Conservation (phyloP, 176 grass and related monocot species). For the Carex littledalei region DNA sequence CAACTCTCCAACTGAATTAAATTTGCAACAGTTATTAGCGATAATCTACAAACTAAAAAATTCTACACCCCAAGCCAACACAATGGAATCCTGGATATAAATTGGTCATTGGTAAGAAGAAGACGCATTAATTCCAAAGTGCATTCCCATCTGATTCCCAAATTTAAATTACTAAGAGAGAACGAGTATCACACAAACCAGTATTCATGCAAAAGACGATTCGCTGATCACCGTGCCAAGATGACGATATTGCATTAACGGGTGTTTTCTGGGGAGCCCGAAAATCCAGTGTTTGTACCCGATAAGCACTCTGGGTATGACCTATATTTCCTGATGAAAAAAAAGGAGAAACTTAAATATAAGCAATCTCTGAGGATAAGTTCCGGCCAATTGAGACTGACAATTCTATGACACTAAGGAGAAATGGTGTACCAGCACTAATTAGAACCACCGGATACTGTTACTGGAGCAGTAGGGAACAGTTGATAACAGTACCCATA, state of each 20-base stretch:
- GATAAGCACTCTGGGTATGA: background rate
- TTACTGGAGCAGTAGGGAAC: background rate
- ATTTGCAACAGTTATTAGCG: conserved; percentile 6
- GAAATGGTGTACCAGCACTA: background rate
- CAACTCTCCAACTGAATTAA: conserved; percentile 65
- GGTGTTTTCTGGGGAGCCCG: conserved; percentile 31
- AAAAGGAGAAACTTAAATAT: background rate
- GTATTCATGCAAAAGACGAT: conserved; percentile 49
- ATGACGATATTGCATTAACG: conserved; percentile 11
- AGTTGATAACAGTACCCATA: background rate
- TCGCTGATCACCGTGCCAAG: conserved; percentile 26
- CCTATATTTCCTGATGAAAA: conserved; percentile 19
- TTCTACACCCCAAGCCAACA: background rate
- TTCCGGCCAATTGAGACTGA: background rate
- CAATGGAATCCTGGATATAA: background rate
- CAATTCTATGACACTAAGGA: background rate
- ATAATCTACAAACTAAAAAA: background rate
- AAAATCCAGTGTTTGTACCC: conserved; percentile 29
- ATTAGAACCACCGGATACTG: background rate
- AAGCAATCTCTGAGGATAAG: background rate
- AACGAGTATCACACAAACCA: conserved; percentile 37
- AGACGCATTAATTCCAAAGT: background rate
- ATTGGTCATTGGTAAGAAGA: background rate
- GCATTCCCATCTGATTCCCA: background rate
- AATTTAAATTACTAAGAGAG: background rate